phyloP scores from a whole-genome alignment of 495 filamentous ascomycete genomes.

The Clohesyomyces aquaticus region DNA sequence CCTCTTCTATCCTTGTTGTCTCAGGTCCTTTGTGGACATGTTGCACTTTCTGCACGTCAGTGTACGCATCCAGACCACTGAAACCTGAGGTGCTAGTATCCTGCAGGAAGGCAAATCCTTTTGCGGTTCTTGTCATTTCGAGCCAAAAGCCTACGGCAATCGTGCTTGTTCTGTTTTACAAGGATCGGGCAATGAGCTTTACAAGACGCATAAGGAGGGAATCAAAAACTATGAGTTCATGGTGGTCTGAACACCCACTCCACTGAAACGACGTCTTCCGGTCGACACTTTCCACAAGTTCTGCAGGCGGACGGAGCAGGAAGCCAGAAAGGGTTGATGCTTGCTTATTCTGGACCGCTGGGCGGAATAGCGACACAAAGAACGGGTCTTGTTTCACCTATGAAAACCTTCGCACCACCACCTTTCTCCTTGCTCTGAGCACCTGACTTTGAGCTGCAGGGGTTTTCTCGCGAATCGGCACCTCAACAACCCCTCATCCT shows the following conservation, averaged over 20 bases:
- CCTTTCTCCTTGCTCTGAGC: constrained; percentile 5
- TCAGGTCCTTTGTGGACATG: constrained; percentile 12
- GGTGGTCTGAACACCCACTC: too few species aligned
- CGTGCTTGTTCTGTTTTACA: too few species aligned
- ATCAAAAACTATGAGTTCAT: too few species aligned
- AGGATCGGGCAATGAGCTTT: too few species aligned
- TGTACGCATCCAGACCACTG: constrained; percentile 18
- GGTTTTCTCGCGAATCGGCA: background rate
- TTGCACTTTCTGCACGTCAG: constrained; percentile 34
- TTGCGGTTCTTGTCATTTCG: background rate
- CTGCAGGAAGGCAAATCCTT: background rate
- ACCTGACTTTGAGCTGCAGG: constrained; percentile 17
- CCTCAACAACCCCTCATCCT: constrained; percentile 29
- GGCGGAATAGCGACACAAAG: constrained; percentile 22
- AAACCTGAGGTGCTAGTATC: background rate
- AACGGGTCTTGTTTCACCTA: constrained; percentile 28
- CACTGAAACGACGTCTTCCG: constrained; percentile 32
- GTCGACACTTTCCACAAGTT: constrained; percentile 15
- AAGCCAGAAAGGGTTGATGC: background rate
- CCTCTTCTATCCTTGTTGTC: constrained; percentile 11
- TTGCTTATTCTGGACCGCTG: constrained; percentile 22
- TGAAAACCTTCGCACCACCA: constrained; percentile 24
- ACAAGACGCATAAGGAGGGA: too few species aligned
- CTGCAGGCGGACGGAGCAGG: constrained; percentile 25
- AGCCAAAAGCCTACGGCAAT: background rate